Evolutionary conservation across 1,284 basidiomycete species (phyloP).

Genomic region (Pseudomicrostroma phylloplanum): DNA sequence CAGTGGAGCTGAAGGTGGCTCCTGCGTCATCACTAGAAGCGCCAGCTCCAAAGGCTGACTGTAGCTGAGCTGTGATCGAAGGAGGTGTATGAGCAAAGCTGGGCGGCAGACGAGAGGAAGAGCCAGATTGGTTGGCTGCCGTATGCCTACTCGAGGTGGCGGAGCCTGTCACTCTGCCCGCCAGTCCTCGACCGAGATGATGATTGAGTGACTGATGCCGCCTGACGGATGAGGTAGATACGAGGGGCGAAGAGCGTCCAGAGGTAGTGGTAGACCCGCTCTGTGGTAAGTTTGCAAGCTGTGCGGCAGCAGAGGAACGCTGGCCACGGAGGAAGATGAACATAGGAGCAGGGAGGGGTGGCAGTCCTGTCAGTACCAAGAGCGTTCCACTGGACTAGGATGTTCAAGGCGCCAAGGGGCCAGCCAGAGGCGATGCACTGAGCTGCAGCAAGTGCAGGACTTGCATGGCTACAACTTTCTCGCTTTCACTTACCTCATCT

Average conservation of each 20-base stretch:
- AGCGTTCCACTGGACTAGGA: too few relatives aligned
- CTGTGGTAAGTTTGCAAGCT: slow-evolving; percentile 10
- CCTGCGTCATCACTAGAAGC: too few relatives aligned
- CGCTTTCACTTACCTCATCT: slow-evolving; percentile 17
- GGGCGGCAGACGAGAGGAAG: slow-evolving; percentile 10
- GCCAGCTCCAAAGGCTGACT: slow-evolving; percentile 9
- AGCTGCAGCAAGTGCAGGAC: not conserved
- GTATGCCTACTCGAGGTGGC: slow-evolving; percentile 9
- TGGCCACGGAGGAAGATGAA: slow-evolving; percentile 13
- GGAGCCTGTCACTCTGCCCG: slow-evolving; percentile 14
- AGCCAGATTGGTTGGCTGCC: slow-evolving; percentile 10
- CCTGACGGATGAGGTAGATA: slow-evolving; percentile 6
- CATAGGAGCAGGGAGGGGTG: too few relatives aligned
- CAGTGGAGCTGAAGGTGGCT: too few relatives aligned
- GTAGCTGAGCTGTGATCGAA: slow-evolving; percentile 22
- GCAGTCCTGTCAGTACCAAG: too few relatives aligned
- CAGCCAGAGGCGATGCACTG: too few relatives aligned
- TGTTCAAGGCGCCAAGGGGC: too few relatives aligned
- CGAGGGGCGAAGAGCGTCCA: not conserved
- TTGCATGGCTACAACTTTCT: slow-evolving; percentile 3
- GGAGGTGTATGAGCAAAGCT: not conserved
- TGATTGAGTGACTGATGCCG: slow-evolving; percentile 42
- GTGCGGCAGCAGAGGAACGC: slow-evolving; percentile 16
- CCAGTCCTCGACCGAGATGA: slow-evolving; percentile 13
- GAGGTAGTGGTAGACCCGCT: slow-evolving; percentile 7